Percentiles rank a stretch among this genome's conserved stretches.
phyloP scores from a whole-genome alignment of 352 stramenopile species.

The Phytophthora sansomeana region DNA sequence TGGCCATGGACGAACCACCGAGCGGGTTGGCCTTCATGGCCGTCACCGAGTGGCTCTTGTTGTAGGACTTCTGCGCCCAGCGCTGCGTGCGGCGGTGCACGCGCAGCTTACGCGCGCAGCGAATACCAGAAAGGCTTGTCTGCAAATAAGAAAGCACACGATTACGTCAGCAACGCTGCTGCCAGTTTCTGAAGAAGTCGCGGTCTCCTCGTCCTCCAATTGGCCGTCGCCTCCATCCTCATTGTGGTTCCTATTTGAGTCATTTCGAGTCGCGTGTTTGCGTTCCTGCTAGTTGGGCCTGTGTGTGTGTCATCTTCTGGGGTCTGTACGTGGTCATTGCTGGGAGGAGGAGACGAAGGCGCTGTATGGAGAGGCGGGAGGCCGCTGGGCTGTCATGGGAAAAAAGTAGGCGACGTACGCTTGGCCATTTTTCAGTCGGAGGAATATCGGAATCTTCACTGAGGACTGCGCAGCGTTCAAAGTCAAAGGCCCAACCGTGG shows the following conservation, averaged over 20 bases:
- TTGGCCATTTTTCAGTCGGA: slow-evolving; percentile 89
- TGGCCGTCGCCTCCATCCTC: too few species aligned
- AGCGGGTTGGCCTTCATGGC: slow-evolving; percentile 99
- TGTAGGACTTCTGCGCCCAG: slow-evolving; percentile 99
- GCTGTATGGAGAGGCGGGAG: not conserved
- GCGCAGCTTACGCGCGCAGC: slow-evolving; percentile 99
- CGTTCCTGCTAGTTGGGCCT: too few species aligned
- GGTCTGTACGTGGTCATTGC: not conserved
- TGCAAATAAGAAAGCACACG: slow-evolving; percentile 29
- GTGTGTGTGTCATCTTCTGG: too few species aligned
- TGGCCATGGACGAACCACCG: slow-evolving; percentile 99
- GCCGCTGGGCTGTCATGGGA: not conserved
- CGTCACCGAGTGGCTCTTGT: slow-evolving; percentile 99
- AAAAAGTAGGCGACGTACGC: slow-evolving; percentile 60
- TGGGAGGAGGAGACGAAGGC: slow-evolving; percentile 6
- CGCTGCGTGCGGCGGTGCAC: slow-evolving; percentile 98
- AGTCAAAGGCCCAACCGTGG: slow-evolving; percentile 10
- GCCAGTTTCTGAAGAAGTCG: not conserved
- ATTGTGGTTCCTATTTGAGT: too few species aligned
- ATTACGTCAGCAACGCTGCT: not conserved
- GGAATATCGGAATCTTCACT: slow-evolving; percentile 73
- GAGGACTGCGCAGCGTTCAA: slow-evolving; percentile 20
- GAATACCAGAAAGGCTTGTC: slow-evolving; percentile 99
- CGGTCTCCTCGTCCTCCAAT: not conserved
- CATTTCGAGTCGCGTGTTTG: too few species aligned